Evolutionary conservation across 2,329 filamentous ascomycete species (phyloP).

Genomic region (Penicillium corylophilum): DNA sequence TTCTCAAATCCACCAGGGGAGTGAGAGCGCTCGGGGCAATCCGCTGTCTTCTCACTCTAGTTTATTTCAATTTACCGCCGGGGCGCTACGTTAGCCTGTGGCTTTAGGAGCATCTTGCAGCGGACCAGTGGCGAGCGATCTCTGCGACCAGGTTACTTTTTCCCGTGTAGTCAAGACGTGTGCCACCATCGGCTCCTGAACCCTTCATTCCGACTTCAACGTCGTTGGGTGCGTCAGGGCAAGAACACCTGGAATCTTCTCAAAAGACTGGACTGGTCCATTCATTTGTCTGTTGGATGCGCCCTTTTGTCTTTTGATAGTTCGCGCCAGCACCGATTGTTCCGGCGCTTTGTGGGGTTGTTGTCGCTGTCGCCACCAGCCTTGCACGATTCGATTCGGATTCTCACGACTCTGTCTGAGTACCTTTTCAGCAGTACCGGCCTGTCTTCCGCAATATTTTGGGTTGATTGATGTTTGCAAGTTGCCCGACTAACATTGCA

Average conservation of each 20-base stretch:
- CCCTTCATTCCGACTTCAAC: constrained; percentile 13
- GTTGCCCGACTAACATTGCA: constrained; percentile 5
- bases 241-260: background rate
- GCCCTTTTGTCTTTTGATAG: background rate
- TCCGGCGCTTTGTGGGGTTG: background rate
- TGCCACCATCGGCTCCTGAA: constrained; percentile 16
- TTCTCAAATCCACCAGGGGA: constrained; percentile 3
- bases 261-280: background rate
- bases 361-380: background rate
- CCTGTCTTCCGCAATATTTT: constrained; percentile 14
- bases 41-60: constrained; percentile 7
- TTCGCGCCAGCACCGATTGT: background rate
- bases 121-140: constrained; percentile 22
- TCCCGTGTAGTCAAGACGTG: constrained; percentile 18
- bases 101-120: constrained; percentile 22
- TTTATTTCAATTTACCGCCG: constrained; percentile 25
- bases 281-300: background rate
- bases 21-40: constrained; percentile 6
- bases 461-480: constrained; percentile 10
- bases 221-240: background rate
- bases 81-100: constrained; percentile 24
- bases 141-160: constrained; percentile 22
- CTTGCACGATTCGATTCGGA: background rate
- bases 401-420: background rate
- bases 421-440: constrained; percentile 5